Evolutionary conservation across 192 early-diverging fungal genomes (phyloP), one percentile per base, ranked within the genome.

Genomic region (Chytriomyces sp.): DNA sequence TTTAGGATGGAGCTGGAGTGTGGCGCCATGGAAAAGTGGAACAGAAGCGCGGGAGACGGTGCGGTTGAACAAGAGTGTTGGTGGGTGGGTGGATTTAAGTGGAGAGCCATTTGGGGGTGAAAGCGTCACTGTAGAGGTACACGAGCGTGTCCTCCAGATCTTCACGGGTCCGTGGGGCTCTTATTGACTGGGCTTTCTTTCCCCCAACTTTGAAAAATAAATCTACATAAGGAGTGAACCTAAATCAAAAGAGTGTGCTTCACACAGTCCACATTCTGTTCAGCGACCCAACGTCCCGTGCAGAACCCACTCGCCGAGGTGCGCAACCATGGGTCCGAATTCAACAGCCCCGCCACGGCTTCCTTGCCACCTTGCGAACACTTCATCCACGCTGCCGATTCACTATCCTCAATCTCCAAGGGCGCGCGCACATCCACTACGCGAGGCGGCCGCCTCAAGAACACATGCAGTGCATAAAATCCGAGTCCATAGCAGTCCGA

Each of bases 41-140:
- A 10, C 7, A 10, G 65, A 63, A 30, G 59, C 62, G 41, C 12
- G 10, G 32, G 57, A 72, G 34, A 52, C 12, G 39, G 71, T 6
- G 32, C 31, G 54, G 59, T 26, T 60, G 19, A 30, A 26, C 10
- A 44, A 36, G 34, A 19, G 44, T 19, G 32, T 25, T 10, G 71
- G 71, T 3, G 61, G 61, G 22, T 5, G 10, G 22, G 26, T 73
- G 39, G 71, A 38, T 8, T n/a, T 73, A 6, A 78, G 77, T 60
- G 80, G 80, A 52, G 80, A 82, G 58, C 34, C 64, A 49, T 63
- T 77, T 36, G 52, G 59, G 52, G 60, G 53, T 39, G 59, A 52
- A 53, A 44, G 71, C 10, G 60, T 74, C 40, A 68, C 68, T 19
- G 73, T 82, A 22, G 77, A 82, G 62, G 70, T 78, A n/a, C 76